Evolutionary conservation across 495 filamentous ascomycete species (phyloP).

Genomic region (Aspergillus diversus): DNA sequence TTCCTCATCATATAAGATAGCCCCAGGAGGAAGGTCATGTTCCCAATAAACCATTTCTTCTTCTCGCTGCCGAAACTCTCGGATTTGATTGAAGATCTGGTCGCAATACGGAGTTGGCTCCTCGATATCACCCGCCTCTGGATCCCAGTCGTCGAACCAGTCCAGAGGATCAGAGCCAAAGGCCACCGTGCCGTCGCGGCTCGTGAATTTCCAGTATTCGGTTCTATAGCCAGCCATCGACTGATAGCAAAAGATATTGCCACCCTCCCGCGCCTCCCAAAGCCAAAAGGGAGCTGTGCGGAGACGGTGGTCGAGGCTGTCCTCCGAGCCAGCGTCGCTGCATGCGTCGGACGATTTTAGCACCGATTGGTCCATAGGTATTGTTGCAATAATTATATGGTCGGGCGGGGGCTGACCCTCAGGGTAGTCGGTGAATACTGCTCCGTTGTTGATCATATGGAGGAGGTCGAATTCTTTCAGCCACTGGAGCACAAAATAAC

Average conservation of each 20-base stretch:
- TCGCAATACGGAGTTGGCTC: not conserved
- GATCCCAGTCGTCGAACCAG: not conserved
- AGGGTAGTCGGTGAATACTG: not conserved
- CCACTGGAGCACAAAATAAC: not conserved
- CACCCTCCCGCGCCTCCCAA: not conserved
- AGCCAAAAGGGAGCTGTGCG: not conserved
- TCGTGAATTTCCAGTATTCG: not conserved
- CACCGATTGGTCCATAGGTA: not conserved
- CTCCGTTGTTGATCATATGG: not conserved
- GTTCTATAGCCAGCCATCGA: not conserved
- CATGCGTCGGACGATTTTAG: not conserved
- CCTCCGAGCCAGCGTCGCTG: not conserved
- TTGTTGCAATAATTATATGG: not conserved
- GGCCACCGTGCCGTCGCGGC: not conserved
- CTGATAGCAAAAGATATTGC: not conserved
- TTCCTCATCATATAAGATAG: not conserved
- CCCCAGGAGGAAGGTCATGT: not conserved
- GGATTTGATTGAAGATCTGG: not conserved
- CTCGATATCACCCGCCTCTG: not conserved
- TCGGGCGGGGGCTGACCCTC: not conserved
- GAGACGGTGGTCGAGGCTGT: not conserved
- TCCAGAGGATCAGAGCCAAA: not conserved
- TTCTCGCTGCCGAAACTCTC: not conserved
- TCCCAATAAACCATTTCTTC: not conserved
- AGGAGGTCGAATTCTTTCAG: not conserved